Conservation (phyloP, 2,329 filamentous ascomycete genomes). For the Aspergillus sp. region DNA sequence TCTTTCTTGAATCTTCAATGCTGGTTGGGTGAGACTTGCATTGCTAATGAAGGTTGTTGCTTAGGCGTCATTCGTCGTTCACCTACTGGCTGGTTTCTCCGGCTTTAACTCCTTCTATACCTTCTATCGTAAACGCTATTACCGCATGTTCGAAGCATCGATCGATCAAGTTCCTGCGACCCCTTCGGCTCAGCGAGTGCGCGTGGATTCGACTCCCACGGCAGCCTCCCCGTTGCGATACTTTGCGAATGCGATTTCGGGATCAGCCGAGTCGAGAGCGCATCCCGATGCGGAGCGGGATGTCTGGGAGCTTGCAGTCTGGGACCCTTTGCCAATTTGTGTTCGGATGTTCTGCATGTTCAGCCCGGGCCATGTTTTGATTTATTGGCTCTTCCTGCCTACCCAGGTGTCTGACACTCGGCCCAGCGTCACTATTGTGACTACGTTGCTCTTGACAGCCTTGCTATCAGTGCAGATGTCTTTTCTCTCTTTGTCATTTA, state of each 20-base stretch:
- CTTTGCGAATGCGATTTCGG: slow-evolving; percentile 61
- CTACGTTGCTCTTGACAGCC: slow-evolving; percentile 66
- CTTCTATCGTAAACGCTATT: slow-evolving; percentile 72
- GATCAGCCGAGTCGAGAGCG: slow-evolving; percentile 71
- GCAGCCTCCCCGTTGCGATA: slow-evolving; percentile 72
- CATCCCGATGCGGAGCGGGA: slow-evolving; percentile 70
- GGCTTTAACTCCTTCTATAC: slow-evolving; percentile 72
- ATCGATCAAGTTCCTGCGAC: slow-evolving; percentile 72
- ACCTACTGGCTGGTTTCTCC: slow-evolving; percentile 61
- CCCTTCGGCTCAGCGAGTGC: slow-evolving; percentile 79
- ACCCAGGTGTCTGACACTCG: slow-evolving; percentile 66
- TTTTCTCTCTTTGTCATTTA: slow-evolving; percentile 65
- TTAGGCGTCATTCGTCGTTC: slow-evolving; percentile 65
- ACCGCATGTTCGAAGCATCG: slow-evolving; percentile 81
- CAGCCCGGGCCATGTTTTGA: slow-evolving; percentile 83
- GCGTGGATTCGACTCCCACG: slow-evolving; percentile 74
- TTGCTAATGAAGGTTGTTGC: slow-evolving; percentile 6
- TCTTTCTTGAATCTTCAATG: too few relatives aligned
- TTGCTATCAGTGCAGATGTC: slow-evolving; percentile 72
- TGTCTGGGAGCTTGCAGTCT: slow-evolving; percentile 90
- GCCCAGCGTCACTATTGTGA: slow-evolving; percentile 80
- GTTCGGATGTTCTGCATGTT: slow-evolving; percentile 82
- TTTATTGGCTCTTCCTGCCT: slow-evolving; percentile 85
- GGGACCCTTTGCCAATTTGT: slow-evolving; percentile 84
- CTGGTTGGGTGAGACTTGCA: background rate